Percentiles rank a stretch among this genome's conserved stretches.
Conservation (phyloP, 768 basidiomycete genomes). For the Tulasnella sp. region DNA sequence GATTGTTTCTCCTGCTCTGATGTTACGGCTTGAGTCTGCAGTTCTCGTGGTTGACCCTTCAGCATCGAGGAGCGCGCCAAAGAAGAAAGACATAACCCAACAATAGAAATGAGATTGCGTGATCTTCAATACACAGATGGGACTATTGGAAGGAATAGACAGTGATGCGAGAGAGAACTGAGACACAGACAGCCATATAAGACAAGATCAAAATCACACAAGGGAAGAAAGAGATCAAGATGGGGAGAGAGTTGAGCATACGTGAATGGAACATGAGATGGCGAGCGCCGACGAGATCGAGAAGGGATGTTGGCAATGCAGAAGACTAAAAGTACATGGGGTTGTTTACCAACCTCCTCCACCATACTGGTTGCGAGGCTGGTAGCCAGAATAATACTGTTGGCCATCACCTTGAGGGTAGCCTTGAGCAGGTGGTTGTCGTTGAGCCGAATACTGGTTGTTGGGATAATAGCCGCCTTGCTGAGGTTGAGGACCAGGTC, state of each 20-base stretch:
- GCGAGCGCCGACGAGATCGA: constrained; percentile 3
- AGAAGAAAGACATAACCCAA: not conserved
- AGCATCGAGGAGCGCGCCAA: not conserved
- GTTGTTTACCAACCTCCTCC: not conserved
- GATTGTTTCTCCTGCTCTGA: not conserved
- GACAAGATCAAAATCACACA: not conserved
- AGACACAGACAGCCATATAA: not conserved
- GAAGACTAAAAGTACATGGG: not conserved
- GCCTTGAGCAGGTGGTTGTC: constrained; percentile 25
- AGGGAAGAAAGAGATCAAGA: not conserved
- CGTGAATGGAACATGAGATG: not conserved
- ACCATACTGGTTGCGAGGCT: constrained; percentile 26
- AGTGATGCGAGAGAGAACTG: not conserved
- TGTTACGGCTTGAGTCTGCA: not conserved
- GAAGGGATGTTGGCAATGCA: not conserved
- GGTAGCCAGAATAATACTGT: constrained; percentile 31
- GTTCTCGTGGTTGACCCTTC: not conserved
- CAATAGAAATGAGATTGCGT: constrained; percentile 23
- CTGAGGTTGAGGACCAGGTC: constrained; percentile 24
- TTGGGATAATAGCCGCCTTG: constrained; percentile 33
- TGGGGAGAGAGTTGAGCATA: not conserved
- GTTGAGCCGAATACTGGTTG: constrained; percentile 28
- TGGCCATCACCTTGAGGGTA: constrained; percentile 30
- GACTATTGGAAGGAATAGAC: constrained; percentile 14
- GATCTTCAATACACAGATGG: constrained; percentile 23